Evolutionary conservation across 345 rosid genomes (phyloP).

Genomic region (Toxicodendron radicans): DNA sequence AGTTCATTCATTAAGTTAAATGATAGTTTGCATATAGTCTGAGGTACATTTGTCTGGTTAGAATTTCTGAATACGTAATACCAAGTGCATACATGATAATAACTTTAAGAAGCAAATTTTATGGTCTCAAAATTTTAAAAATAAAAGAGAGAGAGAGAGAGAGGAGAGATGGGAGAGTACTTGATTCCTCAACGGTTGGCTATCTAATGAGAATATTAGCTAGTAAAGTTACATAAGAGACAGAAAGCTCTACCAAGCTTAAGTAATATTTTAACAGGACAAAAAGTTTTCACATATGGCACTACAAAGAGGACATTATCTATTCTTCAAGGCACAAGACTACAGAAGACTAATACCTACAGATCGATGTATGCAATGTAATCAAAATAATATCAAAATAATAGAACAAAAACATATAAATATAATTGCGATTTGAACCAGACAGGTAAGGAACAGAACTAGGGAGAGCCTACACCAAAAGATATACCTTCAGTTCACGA

Average conservation of each 20-base stretch:
- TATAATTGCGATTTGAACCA: not conserved
- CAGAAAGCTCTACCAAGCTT: not conserved
- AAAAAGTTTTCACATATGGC: not conserved
- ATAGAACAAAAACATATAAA: not conserved
- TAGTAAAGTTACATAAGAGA: not conserved
- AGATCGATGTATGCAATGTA: not conserved
- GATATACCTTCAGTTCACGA: conserved; percentile 88
- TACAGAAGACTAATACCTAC: not conserved
- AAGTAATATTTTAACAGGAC: not conserved
- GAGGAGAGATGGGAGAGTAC: no score
- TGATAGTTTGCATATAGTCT: not conserved
- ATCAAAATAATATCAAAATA: not conserved
- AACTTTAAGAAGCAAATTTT: not conserved
- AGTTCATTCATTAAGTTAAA: not conserved
- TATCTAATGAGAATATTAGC: not conserved
- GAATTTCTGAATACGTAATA: not conserved
- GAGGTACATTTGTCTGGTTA: not conserved
- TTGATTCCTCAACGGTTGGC: not conserved
- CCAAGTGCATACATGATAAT: not conserved
- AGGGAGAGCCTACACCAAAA: conserved; percentile 2
- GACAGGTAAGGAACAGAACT: not conserved
- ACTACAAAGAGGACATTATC: not conserved
- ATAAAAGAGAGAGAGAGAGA: no score
- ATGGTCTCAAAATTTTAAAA: no score
- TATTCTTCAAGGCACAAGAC: not conserved